Base-by-base conservation (phyloP, 192 early-diverging fungal species). In the Coemansia sp. region DNA sequence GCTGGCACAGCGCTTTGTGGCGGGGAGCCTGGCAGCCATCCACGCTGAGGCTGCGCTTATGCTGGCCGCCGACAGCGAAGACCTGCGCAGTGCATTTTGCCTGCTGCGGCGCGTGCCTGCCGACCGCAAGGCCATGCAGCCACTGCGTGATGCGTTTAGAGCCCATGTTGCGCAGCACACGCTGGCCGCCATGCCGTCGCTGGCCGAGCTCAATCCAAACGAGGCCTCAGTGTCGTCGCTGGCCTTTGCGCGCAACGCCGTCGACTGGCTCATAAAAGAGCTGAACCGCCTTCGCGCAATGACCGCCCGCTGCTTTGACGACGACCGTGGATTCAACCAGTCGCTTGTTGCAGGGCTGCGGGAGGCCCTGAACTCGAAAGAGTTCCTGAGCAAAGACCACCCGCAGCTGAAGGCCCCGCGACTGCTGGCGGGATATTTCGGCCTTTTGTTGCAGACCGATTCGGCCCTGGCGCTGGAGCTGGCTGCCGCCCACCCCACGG, bases 11-110 rank as follows among this genome's bases (percentile, higher is more conserved):
- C 92, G 94, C 0, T 76, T 97, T 12, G 93, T 97, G 65, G 88
- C 89, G 59, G 87, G 86, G 55, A 90, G 94, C 67, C 84, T 89
- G 18, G 82, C 88, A 12, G 86, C 85, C 7, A 92, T 96, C 49
- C 91, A 92, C 86, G 91, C 92, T 51, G 93, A 96, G 69, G 96
- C 96, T 77, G 88, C 90, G 63, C 84, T 79, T 40, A 85, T 96
- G 65, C 80, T 97, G 43, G 89, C 92, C 78, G 71, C 89, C 63
- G 92, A 95, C 70, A 89, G 91, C 68, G 85, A 91, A 59, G 93
- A 97, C 44, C 93, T 95, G 74, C 81, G 95, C 29, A 87, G 81
- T 65, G 86, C 91, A 46, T 92, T 97, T 90, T 95, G 91, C 63
- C 82, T 85, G 0, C 83, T 97, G 36, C 73, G 70, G 74, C 78